phyloP scores from a whole-genome alignment of 192 early-diverging fungal genomes.

The Funneliformis mosseae region DNA sequence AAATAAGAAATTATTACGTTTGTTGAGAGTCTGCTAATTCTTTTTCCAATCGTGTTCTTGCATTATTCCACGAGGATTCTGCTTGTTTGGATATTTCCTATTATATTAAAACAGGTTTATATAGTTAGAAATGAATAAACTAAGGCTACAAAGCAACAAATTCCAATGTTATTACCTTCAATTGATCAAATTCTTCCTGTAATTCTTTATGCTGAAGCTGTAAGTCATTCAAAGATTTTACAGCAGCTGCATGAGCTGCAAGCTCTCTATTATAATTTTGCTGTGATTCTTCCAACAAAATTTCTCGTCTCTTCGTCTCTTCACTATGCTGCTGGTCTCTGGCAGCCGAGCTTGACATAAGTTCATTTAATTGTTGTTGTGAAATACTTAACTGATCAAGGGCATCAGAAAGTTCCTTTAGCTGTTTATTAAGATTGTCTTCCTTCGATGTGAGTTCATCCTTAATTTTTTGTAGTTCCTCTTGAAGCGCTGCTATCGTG shows the following conservation, averaged over 20 bases:
- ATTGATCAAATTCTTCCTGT: slow-evolving; percentile 39
- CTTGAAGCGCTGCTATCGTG: slow-evolving; percentile 6
- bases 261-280: slow-evolving; percentile 74
- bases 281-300: slow-evolving; percentile 53
- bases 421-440: neutral
- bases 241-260: slow-evolving; percentile 60
- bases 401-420: neutral
- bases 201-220: slow-evolving; percentile 31
- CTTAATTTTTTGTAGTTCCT: neutral
- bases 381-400: neutral
- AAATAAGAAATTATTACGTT: slow-evolving; percentile 59
- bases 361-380: neutral
- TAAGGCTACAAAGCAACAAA: too few relatives aligned
- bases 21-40: slow-evolving; percentile 49
- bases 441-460: neutral
- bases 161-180: slow-evolving; percentile 22
- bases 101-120: slow-evolving; percentile 39
- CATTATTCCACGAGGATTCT: slow-evolving; percentile 51
- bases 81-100: slow-evolving; percentile 50
- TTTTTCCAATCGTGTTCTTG: slow-evolving; percentile 42
- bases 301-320: slow-evolving; percentile 58
- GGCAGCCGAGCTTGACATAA: slow-evolving; percentile 25
- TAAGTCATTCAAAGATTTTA: slow-evolving; percentile 48
- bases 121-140: neutral
- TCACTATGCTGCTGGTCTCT: slow-evolving; percentile 47